These are phyloP conservation scores for Boletellus ananiceps DNA, from an alignment of 768 basidiomycete species.

Conservation along the genomic window DNA sequence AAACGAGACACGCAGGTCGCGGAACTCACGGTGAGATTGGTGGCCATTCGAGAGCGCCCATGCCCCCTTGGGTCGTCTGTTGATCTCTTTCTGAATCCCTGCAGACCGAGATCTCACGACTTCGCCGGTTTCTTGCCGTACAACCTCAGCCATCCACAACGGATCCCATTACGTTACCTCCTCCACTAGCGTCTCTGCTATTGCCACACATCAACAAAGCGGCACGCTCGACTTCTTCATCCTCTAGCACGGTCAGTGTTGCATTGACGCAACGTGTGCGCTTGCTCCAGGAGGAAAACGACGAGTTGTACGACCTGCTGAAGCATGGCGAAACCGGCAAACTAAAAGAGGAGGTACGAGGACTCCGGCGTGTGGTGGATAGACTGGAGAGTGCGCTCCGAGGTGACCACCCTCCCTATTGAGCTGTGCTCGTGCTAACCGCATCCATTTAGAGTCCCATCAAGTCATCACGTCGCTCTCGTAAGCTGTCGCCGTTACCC, in stretches of 20 bases:
- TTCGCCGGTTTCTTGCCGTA: conserved; percentile 59
- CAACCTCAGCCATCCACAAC: conserved; percentile 57
- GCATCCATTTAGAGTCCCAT: conserved; percentile 60
- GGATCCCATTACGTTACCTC: conserved; percentile 66
- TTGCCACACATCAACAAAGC: conserved; percentile 58
- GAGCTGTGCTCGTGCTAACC: conserved; percentile 7
- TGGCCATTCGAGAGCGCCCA: conserved; percentile 18
- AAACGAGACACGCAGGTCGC: conserved; percentile 69
- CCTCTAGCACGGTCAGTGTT: conserved; percentile 55
- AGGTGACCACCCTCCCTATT: conserved; percentile 43
- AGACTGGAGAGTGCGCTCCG: conserved; percentile 71
- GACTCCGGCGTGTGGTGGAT: conserved; percentile 60
- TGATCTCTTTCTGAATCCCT: conserved; percentile 12
- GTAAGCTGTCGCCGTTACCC: conserved; percentile 42
- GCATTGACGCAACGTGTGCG: conserved; percentile 72
- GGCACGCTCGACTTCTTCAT: conserved; percentile 31
- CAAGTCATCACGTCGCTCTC: conserved; percentile 63
- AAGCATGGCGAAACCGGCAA: conserved; percentile 73
- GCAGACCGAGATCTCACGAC: conserved; percentile 69
- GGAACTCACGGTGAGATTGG: conserved; percentile 61
- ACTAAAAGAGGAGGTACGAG: conserved; percentile 76
- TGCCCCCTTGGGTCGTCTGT: conserved; percentile 14
- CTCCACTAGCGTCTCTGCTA: conserved; percentile 62
- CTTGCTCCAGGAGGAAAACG: conserved; percentile 80
- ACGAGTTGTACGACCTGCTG: conserved; percentile 75